Evolutionary conservation across 129 eudicot genomes (phyloP), one percentile per base, ranked within the genome.

Genomic region (Lactuca sativa): DNA sequence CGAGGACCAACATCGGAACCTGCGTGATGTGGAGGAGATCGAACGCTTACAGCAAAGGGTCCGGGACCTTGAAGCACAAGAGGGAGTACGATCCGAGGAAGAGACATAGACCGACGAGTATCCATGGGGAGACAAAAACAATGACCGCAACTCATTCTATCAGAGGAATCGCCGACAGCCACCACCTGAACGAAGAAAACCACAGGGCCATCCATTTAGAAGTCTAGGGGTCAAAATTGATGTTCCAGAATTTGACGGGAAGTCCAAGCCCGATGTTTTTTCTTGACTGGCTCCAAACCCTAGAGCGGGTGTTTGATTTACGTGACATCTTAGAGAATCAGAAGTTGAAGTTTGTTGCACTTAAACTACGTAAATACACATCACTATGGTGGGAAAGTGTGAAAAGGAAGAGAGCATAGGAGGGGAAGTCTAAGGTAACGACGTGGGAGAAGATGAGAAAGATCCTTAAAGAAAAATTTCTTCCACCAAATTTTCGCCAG

Each of bases 51-150:
- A 56, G 16, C 60, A 17, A 56, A 8, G 60, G 60, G 60, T 56
- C 60, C 32, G 66, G 51, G 66, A 62, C 51, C 66, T 62, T 4
- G 66, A 62, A 37, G 6, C 25, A 55, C 69, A 64, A 7, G 36
- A 4, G 3, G 67, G 17, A 37, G 51, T 6, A 13, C 51, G 49
- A 14, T 62, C 5, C 5, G 31, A 62, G 4, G 67, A 16, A 14
- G 43, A 6, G 7, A 38, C 43, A 6, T 5, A 38, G 43, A 3
- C 43, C 1, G 7, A 38, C 7, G 6, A 4, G 6, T 38, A 3
- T 6, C 6, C 8, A 1, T 38, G 43, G 43, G 43, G 5, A 0
- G 43, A 38, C 8, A 6, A 7, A 7, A 38, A 38, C 43, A 5
- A 38, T 7, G 1, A 2, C 8, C 5, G 8, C 4, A 38, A 38